These are phyloP conservation scores for Phyllosticta capitalensis DNA, from an alignment of 2,329 filamentous ascomycete species.

Conservation along the genomic window DNA sequence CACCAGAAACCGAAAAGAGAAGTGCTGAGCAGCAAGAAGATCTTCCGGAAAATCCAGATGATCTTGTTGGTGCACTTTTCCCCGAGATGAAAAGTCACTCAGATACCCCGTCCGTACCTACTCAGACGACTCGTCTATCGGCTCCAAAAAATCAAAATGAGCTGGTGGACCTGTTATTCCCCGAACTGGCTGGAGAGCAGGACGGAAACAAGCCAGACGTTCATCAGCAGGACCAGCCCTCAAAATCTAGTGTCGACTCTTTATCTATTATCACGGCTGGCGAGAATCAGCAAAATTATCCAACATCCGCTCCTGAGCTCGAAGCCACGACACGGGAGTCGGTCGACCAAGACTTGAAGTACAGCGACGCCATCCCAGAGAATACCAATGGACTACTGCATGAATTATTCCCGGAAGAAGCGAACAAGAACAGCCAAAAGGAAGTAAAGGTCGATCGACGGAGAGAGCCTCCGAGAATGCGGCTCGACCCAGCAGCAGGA, in stretches of 20 bases:
- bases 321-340: not conserved
- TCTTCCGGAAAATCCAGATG: not conserved
- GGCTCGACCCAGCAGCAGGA: not conserved
- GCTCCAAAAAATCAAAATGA: not conserved
- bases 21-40: not conserved
- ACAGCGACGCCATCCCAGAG: not conserved
- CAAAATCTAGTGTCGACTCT: not conserved
- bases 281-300: not conserved
- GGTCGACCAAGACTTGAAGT: not conserved
- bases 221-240: not conserved
- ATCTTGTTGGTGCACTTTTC: slow-evolving; percentile 1
- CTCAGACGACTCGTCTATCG: too few species aligned
- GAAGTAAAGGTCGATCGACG: not conserved
- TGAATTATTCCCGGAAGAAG: not conserved
- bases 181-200: not conserved
- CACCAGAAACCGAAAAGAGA: not conserved
- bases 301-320: not conserved
- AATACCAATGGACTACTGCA: not conserved
- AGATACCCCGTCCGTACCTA: too few species aligned
- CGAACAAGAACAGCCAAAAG: not conserved
- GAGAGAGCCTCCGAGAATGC: not conserved
- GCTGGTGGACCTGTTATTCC: not conserved
- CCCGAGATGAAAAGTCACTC: not conserved
- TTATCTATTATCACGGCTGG: too few species aligned
- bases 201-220: not conserved